phyloP scores from a whole-genome alignment of 2,329 filamentous ascomycete species.

The Sporothrix protearum region DNA sequence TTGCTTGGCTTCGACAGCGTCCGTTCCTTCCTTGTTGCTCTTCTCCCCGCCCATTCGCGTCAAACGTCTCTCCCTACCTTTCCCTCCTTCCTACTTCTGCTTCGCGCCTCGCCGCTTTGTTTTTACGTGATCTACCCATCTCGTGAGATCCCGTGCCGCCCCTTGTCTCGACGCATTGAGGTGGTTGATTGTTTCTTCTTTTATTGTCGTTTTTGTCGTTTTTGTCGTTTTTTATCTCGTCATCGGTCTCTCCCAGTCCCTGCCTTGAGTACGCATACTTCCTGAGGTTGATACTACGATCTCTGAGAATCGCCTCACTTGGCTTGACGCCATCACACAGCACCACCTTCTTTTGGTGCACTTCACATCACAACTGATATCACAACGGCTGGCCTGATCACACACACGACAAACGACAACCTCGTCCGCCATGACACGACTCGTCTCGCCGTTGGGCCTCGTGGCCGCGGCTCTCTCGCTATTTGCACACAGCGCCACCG shows the following conservation, averaged over 20 bases:
- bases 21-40: slow-evolving; percentile 10
- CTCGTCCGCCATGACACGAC: not conserved
- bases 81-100: not conserved
- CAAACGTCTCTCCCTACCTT: not conserved
- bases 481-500: slow-evolving; percentile 39
- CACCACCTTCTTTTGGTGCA: not conserved
- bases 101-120: slow-evolving; percentile 4
- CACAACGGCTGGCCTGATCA: slow-evolving; percentile 1
- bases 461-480: slow-evolving; percentile 15
- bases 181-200: not conserved
- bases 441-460: not conserved
- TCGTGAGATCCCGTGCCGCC: slow-evolving; percentile 1
- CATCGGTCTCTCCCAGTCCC: not conserved
- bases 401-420: not conserved
- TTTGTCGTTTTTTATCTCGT: not conserved
- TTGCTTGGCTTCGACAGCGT: slow-evolving; percentile 7
- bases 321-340: slow-evolving; percentile 4
- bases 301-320: not conserved
- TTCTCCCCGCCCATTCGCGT: not conserved
- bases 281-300: not conserved
- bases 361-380: not conserved
- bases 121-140: not conserved
- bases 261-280: too few species aligned
- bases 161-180: slow-evolving; percentile 1
- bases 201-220: not conserved